Evolutionary conservation across 495 filamentous ascomycete genomes (phyloP), one percentile per base, ranked within the genome.

Genomic region (Lepidopterella palustris): DNA sequence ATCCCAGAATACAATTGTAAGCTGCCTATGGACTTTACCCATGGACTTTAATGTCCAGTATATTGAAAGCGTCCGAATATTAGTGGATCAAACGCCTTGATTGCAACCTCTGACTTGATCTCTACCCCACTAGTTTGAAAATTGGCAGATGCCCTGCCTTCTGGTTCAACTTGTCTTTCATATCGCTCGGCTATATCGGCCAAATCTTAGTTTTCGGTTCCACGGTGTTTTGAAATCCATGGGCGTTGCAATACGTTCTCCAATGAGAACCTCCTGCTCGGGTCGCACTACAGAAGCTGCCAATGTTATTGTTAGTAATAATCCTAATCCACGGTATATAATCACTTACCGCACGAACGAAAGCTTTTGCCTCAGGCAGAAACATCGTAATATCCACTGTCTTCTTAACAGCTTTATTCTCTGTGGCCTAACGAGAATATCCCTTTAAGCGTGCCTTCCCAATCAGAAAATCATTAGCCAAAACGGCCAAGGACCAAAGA

Each of bases 361-460:
- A 59, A 1, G 61, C 53, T 31, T 26, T 49, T 15, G 63, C 63
- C 21, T 50, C 54, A 24, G 50, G 21, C 11, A 26, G 27, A 48
- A 54, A 48, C 0, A 9, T 13, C 13, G 63, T 59, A 20, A 62
- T 53, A 40, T 23, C 35, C 25, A 66, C 39, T 39, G 53, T 59
- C 1, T 40, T 35, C 51, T 48, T 62, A 20, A 59, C 59, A 29
- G 62, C 62, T 48, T 57, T 55, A 47, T 59, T 58, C 45, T 62
- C 26, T 45, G 58, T 60, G 15, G 49, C 53, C 48, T 53, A 49
- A 26, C 15, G 29, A 5, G 21, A n/a, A 40, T 27, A 55, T 52
- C 45, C 53, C 42, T 63, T 55, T 45, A 66, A 62, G 23, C 60
- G 63, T n/a, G 60, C 45, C 50, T 60, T 52, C 1, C 63, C 60